Evolutionary conservation across 192 early-diverging fungal genomes (phyloP), one percentile per base, ranked within the genome.

Genomic region (Dissophora ornata): DNA sequence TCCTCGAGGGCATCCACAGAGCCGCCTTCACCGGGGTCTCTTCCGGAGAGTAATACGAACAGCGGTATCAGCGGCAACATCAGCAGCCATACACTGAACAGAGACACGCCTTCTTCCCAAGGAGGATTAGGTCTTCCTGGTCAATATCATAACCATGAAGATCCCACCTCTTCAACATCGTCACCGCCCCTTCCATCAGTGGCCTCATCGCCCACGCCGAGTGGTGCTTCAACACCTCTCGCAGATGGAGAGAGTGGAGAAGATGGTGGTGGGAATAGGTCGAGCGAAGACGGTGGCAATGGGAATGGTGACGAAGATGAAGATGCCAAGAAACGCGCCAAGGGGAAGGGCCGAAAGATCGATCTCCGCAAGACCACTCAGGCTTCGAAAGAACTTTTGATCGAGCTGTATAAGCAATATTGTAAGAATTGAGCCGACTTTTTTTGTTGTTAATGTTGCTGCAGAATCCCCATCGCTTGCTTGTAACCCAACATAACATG

Each of bases 331-430:
- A 71, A 13, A 22, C 19, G 38, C 3, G 33, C 34, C 55, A 36
- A 75, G 41, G 56, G 58, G n/a, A 67, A 67, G 24, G 34, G 44
- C 12, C 48, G 51, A 28, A 53, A 57, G 38, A 34, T 77, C 7
- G 73, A 77, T 62, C 57, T 77, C 29, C 64, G 65, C 25, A 67
- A 50, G 59, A 77, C 73, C 2, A 77, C 36, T n/a, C 47, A 50
- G 9, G 45, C 48, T 8, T 54, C 64, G 15, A 77, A 67, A 38
- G 52, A 56, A 12, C 19, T 42, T 8, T 24, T 77, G 33, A 59
- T 77, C 22, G 45, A 50, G 15, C 59, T 77, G 4, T 77, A 77
- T 47, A 55, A 36, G 30, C n/a, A 67, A 16, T 49, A 36, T 18
- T 56, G 73, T 77, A 77, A 62, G 73, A n/a, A n/a, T n/a, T n/a